Base-by-base conservation (phyloP, 2,329 filamentous ascomycete species). In the Dactylellina parvicollis region DNA sequence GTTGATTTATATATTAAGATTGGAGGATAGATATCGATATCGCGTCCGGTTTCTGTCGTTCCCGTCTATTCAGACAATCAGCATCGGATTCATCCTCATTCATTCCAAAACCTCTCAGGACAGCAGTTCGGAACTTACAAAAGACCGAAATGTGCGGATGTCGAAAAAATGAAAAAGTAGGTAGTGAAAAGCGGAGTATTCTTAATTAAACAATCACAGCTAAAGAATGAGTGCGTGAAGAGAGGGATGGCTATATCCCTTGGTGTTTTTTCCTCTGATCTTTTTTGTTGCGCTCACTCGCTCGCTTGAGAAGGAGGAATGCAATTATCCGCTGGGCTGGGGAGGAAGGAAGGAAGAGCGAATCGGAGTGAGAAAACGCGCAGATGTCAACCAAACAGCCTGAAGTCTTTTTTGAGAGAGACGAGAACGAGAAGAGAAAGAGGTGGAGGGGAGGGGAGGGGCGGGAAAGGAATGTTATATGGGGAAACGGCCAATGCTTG, bases 381-480 rank as follows among this genome's bases (percentile, higher is more conserved):
- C 22, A n/a, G 28, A 57, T 44, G 42, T 30, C 18, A 56, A 56
- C 18, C 44, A 60, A 69, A 50, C 52, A 69, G 52, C 64, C 64
- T 69, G 64, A 69, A 69, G 34, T 56, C 24, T 42, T 22, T n/a
- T 46, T 54, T 55, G n/a, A 38, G 47, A 32, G 20, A 57, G 52
- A 57, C 50, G 30, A 54, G 47, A 49, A 54, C 26, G 47, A 52
- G 28, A 55, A 36, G 30, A 61, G 38, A 28, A 61, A 14, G 55
- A 40, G 28, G 12, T 24, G 24, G 36, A 28, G 16, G 24, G 52
- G 52, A 57, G 34, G 54, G 49, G 46, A 49, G 40, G 12, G 34
- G 46, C 61, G 47, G 64, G 47, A 69, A 55, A 28, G 54, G 64
- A 46, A 44, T 40, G 64, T 69, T 69, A 69, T 69, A 69, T 69